These are phyloP conservation scores for Microdochium bolleyi DNA, from an alignment of 2,329 filamentous ascomycete species.

Conservation along the genomic window DNA sequence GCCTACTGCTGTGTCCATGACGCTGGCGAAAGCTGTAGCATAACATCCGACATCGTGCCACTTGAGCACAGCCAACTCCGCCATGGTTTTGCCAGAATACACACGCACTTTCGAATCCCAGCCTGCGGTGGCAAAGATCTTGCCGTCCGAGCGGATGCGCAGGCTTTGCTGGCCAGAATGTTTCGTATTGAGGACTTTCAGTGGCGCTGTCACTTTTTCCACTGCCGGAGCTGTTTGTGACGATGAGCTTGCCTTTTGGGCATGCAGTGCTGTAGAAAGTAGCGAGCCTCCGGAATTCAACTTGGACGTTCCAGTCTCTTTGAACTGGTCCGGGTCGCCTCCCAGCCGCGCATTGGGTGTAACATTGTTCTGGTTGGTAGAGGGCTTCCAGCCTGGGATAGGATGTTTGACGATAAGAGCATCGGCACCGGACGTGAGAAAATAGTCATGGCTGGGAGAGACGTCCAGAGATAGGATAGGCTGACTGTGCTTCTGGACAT, in stretches of 20 bases:
- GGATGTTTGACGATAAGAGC: constrained; percentile 70
- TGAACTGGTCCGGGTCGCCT: constrained; percentile 1
- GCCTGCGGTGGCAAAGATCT: constrained; percentile 80
- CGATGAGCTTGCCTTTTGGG: constrained; percentile 8
- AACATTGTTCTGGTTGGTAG: constrained; percentile 9
- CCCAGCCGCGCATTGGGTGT: constrained; percentile 1
- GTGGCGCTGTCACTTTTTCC: constrained; percentile 30
- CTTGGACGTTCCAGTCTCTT: neutral
- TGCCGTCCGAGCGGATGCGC: constrained; percentile 68
- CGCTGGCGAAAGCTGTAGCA: constrained; percentile 61
- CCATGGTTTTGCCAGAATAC: constrained; percentile 73
- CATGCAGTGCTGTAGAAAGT: constrained; percentile 18
- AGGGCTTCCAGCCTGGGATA: constrained; percentile 31
- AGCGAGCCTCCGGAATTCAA: constrained; percentile 12
- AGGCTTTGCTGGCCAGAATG: constrained; percentile 87
- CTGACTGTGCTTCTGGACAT: constrained; percentile 63
- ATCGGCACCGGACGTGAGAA: constrained; percentile 78
- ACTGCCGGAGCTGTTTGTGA: constrained; percentile 4
- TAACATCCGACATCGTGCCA: constrained; percentile 92
- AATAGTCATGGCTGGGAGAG: constrained; percentile 42
- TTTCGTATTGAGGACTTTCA: constrained; percentile 65
- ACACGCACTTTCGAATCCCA: constrained; percentile 82
- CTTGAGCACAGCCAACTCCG: constrained; percentile 83
- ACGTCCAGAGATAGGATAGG: constrained; percentile 71
- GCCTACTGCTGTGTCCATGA: constrained; percentile 14